Base-by-base conservation (phyloP, 805 yeast species). In the Starmerella bombicola region DNA sequence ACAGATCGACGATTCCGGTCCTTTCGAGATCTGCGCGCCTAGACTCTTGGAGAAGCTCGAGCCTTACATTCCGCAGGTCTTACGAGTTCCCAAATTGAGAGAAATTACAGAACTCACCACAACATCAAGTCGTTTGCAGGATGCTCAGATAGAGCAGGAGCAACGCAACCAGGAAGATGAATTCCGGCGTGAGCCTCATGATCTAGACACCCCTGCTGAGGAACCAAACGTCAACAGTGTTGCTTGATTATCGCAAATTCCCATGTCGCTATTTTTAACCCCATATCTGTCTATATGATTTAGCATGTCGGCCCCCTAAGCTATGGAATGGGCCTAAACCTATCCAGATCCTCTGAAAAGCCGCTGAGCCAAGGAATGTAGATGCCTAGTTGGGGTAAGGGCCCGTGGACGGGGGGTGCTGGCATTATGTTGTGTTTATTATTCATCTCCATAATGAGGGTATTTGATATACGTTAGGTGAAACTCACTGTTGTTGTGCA, bases 31-130 rank as follows among this genome's bases (percentile, higher is more conserved):
- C 36, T 57, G 59, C 24, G 58, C 59, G 41, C 66, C 70, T 69
- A 80, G 56, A 66, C 81, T 57, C 78, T 79, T 53, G 84, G 82
- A 65, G 85, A 93, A 15, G 42, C 56, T 65, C 22, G 68, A 65
- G 53, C 60, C 67, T 17, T 91, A 86, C 57, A 88, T 91, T 47
- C 98, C 98, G 30, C 86, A 93, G 1, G 82, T 93, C 82, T 67
- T 91, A 63, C 81, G 79, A 52, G 74, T 86, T 49, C 97, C 97
- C 33, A 78, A 74, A 30, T 78, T 93, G 28, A 80, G 93, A 66
- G 71, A 91, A 61, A 76, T 91, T 35, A 82, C 86, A 30, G 95
- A 86, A 59, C 68, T 91, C 52, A 60, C 65, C 3, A 55, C 64
- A n/a, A 37, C 19, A 31, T 46, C 49, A 18, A 48, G 51, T 32